phyloP scores from a whole-genome alignment of 2,329 filamentous ascomycete species.

The Chaetomium strumarium region DNA sequence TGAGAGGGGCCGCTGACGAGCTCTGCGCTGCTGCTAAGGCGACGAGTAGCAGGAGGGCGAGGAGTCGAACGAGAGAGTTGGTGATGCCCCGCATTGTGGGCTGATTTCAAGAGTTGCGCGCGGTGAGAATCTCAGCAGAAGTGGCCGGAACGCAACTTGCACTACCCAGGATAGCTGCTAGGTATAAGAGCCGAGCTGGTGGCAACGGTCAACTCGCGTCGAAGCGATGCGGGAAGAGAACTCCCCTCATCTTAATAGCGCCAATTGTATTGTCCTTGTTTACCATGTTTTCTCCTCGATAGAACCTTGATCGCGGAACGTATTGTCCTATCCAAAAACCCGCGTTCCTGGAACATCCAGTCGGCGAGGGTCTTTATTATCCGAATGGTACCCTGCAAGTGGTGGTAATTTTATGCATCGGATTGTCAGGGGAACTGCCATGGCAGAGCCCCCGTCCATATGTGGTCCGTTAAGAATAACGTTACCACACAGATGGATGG shows the following conservation, averaged over 20 bases:
- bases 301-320: background rate
- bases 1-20: background rate
- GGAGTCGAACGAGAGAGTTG: constrained; percentile 28
- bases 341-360: constrained; percentile 8
- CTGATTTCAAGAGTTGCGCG: background rate
- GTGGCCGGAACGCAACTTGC: too few relatives aligned
- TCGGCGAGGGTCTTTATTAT: constrained; percentile 7
- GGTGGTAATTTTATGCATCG: background rate
- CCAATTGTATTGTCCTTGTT: constrained; percentile 1
- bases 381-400: constrained; percentile 13
- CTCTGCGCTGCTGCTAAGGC: constrained; percentile 13
- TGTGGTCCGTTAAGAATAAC: background rate
- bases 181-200: background rate
- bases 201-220: background rate
- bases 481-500: background rate
- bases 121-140: too few relatives aligned
- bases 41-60: constrained; percentile 22
- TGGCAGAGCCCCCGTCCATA: constrained; percentile 23
- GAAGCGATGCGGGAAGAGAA: background rate
- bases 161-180: too few relatives aligned
- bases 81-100: constrained; percentile 20
- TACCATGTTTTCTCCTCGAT: background rate
- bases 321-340: constrained; percentile 12
- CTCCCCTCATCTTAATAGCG: background rate
- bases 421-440: constrained; percentile 18